Base-by-base conservation (phyloP, 352 stramenopile species). In the Phytophthora vignae region DNA sequence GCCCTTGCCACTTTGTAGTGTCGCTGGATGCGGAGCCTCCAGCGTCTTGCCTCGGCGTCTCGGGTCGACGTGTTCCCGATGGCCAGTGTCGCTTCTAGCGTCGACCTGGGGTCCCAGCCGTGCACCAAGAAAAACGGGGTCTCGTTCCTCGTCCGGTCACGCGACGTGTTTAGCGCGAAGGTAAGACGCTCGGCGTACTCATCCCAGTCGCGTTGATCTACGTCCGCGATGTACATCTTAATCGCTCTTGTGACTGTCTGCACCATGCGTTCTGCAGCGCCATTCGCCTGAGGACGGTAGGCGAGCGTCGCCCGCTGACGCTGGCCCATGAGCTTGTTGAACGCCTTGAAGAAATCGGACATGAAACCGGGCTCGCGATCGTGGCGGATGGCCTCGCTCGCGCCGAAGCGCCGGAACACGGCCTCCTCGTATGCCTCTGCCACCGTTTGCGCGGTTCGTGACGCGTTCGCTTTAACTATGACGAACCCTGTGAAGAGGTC, bases 211-310 rank as follows among this genome's bases (percentile, higher is more conserved):
- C 31, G 49, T 31, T 60, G 58, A 15, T 67, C n/a, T 1, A 52
- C 22, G n/a, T 73, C 66, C 2, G 19, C 15, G 1, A 61, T 55
- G 31, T 68, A 73, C 54, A 65, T 64, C 54, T 69, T 73, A 0
- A 61, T 17, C 0, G 67, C 11, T 15, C 60, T 46, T 1, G 55
- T 69, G 6, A 74, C 1, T 1, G 46, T 74, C 21, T 69, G 33
- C 1, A 65, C 60, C 46, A 69, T 74, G 4, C 55, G 27, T 44
- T 74, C 60, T 2, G 57, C 53, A 1, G 38, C 50, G 1, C 60
- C 48, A 15, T 74, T 69, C 1, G 46, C 55, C 14, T 66, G 60
- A 0, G 48, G 55, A 0, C 46, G 31, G 31, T 74, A 69, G 0
- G 55, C 55, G 21, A 69, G 62, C 2, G 60, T n/a, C n/a, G n/a